These are phyloP conservation scores for Microglena sp. DNA, from an alignment of 139 green algal species.

Conservation along the genomic window DNA sequence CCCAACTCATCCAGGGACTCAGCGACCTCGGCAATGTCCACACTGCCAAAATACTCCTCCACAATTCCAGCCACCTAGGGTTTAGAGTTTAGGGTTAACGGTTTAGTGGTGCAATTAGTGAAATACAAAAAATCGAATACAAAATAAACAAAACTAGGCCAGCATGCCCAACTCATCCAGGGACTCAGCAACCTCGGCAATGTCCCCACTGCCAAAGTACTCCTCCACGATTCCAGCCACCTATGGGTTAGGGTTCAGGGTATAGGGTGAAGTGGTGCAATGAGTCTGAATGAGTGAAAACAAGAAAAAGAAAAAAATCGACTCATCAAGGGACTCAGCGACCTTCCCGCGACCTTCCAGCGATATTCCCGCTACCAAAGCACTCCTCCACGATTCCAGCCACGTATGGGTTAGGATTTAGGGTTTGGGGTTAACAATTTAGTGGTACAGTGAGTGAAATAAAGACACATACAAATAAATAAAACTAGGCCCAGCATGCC, in stretches of 20 bases:
- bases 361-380: constrained; percentile 64
- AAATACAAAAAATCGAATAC: too few species aligned
- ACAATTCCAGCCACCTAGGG: constrained; percentile 57
- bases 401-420: constrained; percentile 20
- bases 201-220: constrained; percentile 75
- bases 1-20: constrained; percentile 51
- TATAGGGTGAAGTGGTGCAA: too few species aligned
- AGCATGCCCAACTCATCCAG: constrained; percentile 54
- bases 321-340: constrained; percentile 41
- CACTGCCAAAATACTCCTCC: constrained; percentile 78
- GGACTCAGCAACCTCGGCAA: constrained; percentile 34
- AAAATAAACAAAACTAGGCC: background rate
- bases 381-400: constrained; percentile 74
- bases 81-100: too few species aligned
- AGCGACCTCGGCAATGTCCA: constrained; percentile 50
- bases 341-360: too few species aligned
- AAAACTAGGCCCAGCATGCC: too few species aligned
- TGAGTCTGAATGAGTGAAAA: too few species aligned
- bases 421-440: too few species aligned
- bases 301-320: too few species aligned
- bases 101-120: too few species aligned
- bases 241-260: constrained; percentile 14
- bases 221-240: constrained; percentile 64
- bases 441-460: too few species aligned
- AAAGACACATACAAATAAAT: too few species aligned